Percentiles rank a stretch among this genome's conserved stretches.
Conservation (phyloP, 2,329 filamentous ascomycete genomes). For the Scedosporium minutisporum region DNA sequence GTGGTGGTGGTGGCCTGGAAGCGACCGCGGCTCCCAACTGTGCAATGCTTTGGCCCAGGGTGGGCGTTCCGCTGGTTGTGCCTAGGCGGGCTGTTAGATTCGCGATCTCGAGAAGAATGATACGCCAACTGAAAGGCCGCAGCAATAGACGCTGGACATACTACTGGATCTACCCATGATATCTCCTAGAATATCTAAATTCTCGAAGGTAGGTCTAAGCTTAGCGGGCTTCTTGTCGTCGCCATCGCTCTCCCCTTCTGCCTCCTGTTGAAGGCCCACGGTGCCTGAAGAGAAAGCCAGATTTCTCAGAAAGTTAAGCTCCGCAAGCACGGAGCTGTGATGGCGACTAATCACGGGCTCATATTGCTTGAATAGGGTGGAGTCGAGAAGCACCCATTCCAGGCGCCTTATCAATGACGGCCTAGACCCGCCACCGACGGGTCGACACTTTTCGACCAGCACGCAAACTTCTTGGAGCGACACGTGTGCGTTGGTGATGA, state of each 20-base stretch:
- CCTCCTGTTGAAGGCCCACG: background rate
- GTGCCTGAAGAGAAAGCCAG: background rate
- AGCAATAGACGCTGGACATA: background rate
- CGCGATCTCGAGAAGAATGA: background rate
- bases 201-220: background rate
- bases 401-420: constrained; percentile 13
- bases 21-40: background rate
- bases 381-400: constrained; percentile 16
- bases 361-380: constrained; percentile 15
- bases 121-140: background rate
- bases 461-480: constrained; percentile 18
- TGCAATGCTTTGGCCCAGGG: background rate
- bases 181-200: background rate
- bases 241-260: background rate
- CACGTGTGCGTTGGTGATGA: constrained; percentile 18
- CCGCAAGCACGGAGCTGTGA: constrained; percentile 18
- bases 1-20: background rate
- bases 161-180: background rate
- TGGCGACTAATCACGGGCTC: constrained; percentile 18
- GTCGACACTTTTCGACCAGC: constrained; percentile 20
- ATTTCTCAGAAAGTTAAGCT: constrained; percentile 17
- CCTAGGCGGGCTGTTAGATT: background rate
- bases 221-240: background rate
- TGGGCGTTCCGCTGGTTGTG: background rate
- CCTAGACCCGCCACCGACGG: constrained; percentile 12